Evolutionary conservation across 345 rosid genomes (phyloP).

Genomic region (Anastatica hierochuntica): DNA sequence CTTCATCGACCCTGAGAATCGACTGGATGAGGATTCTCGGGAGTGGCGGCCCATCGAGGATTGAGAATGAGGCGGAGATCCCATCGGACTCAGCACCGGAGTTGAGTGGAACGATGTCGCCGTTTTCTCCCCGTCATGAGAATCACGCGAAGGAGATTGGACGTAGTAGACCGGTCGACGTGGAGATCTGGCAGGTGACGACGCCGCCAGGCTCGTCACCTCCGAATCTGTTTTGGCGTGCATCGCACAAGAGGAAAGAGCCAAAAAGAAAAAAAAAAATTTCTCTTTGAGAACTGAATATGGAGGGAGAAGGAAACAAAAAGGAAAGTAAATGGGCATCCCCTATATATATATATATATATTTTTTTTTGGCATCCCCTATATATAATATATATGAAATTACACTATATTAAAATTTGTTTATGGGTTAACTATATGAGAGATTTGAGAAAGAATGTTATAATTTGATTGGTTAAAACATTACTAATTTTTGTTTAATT

Average conservation of each 20-base stretch:
- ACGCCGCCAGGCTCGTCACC: slow-evolving; percentile 82
- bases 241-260: no score
- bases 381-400: no score
- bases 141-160: slow-evolving; percentile 91
- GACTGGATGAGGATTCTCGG: slow-evolving; percentile 76
- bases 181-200: slow-evolving; percentile 84
- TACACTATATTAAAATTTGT: no score
- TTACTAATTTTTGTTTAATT: no score
- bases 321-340: not conserved
- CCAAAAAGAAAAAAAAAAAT: no score
- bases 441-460: no score
- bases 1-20: slow-evolving; percentile 83
- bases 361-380: no score
- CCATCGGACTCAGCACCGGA: slow-evolving; percentile 78
- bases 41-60: slow-evolving; percentile 88
- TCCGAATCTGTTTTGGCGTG: slow-evolving; percentile 97
- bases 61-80: slow-evolving; percentile 91
- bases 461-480: no score
- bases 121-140: slow-evolving; percentile 97
- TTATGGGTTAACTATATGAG: no score
- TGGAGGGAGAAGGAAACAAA: not conserved
- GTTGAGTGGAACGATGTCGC: slow-evolving; percentile 94
- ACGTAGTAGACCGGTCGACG: slow-evolving; percentile 90
- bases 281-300: not conserved
- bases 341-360: no score